A percentile compares a stretch with the other conserved stretches of the same genome.
Conservation (phyloP, 2,329 filamentous ascomycete genomes). For the Chrysoporthe austroafricana region DNA sequence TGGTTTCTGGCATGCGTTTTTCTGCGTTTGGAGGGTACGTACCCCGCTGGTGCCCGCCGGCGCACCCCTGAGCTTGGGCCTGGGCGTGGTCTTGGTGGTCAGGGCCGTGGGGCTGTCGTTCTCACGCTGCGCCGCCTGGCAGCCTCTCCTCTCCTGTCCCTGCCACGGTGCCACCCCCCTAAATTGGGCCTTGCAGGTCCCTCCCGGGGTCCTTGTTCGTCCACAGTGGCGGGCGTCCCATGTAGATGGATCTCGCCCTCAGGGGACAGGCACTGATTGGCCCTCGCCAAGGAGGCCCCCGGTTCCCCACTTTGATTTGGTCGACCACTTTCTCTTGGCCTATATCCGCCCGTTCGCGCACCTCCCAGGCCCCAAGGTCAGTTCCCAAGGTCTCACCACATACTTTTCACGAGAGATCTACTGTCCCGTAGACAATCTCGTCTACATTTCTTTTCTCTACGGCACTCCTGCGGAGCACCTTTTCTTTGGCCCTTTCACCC, state of each 20-base stretch:
- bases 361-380: background rate
- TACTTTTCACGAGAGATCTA: slow-evolving; percentile 12
- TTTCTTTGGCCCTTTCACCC: background rate
- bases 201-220: background rate
- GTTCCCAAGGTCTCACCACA: slow-evolving; percentile 18
- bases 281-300: slow-evolving; percentile 14
- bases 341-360: slow-evolving; percentile 9
- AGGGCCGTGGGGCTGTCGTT: slow-evolving; percentile 8
- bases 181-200: background rate
- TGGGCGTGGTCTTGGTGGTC: background rate
- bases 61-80: background rate
- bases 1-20: background rate
- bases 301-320: slow-evolving; percentile 19
- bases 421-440: slow-evolving; percentile 13
- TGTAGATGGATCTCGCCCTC: slow-evolving; percentile 14
- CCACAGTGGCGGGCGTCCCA: slow-evolving; percentile 15
- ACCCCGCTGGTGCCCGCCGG: background rate
- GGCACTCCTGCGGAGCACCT: slow-evolving; percentile 17
- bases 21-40: background rate
- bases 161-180: background rate
- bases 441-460: slow-evolving; percentile 16
- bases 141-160: slow-evolving; percentile 5
- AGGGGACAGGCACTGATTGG: slow-evolving; percentile 21
- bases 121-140: background rate
- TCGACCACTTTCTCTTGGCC: slow-evolving; percentile 16